Evolutionary conservation across 306 rosid species (phyloP).

Genomic region (Mimosa bimucronata): DNA sequence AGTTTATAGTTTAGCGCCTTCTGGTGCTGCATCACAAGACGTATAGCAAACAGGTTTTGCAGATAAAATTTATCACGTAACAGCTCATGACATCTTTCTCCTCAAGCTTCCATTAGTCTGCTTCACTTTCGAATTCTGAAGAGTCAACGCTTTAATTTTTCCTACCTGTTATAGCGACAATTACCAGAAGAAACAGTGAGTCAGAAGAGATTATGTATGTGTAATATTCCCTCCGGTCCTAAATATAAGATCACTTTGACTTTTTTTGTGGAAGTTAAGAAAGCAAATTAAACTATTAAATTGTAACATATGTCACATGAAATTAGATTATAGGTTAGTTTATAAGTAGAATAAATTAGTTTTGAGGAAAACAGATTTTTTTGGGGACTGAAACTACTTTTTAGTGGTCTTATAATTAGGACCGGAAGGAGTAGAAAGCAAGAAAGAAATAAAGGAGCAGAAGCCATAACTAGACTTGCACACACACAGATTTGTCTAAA

Average conservation of each 20-base stretch:
- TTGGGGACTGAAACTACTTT: no score
- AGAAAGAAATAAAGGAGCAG: not conserved
- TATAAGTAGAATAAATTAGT: no score
- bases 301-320: no score
- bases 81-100: not conserved
- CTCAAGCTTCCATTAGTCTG: not conserved
- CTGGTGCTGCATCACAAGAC: conserved; percentile 12
- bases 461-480: not conserved
- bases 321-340: no score
- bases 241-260: no score
- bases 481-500: no score
- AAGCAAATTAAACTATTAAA: no score
- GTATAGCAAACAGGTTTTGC: not conserved
- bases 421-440: no score
- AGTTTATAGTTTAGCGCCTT: not conserved
- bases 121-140: conserved; percentile 26
- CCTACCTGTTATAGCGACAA: conserved; percentile 53
- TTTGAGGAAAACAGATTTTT: no score
- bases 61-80: not conserved
- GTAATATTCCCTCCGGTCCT: no score
- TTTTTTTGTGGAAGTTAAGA: no score
- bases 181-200: conserved; percentile 24
- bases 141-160: conserved; percentile 42
- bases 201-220: not conserved
- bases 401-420: no score